Evolutionary conservation across 2,329 filamentous ascomycete species (phyloP).

Genomic region (Penicillium sp.): DNA sequence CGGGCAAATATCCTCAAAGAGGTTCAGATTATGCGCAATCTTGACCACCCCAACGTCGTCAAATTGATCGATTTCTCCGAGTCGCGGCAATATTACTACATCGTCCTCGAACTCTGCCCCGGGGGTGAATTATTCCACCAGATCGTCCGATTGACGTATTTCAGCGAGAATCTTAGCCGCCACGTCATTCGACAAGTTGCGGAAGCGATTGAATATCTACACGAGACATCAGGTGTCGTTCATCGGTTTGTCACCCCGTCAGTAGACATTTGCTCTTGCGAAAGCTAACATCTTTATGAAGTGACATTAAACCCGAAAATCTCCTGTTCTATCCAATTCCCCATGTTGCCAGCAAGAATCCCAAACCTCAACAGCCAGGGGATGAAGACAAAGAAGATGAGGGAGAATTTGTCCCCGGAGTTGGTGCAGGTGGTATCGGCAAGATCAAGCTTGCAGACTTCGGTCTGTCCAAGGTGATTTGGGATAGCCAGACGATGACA

Average conservation of each 20-base stretch:
- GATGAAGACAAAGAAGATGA: constrained; percentile 98
- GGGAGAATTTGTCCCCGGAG: constrained; percentile 81
- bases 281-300: constrained; percentile 18
- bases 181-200: constrained; percentile 96
- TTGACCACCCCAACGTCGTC: constrained; percentile 95
- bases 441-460: constrained; percentile 98
- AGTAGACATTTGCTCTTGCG: background rate
- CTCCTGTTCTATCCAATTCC: constrained; percentile 87
- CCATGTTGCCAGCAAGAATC: constrained; percentile 74
- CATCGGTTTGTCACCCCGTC: constrained; percentile 69
- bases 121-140: constrained; percentile 98
- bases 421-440: constrained; percentile 87
- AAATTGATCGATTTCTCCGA: constrained; percentile 92
- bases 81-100: constrained; percentile 94
- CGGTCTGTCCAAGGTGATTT: constrained; percentile 94
- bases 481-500: constrained; percentile 98
- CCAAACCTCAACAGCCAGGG: constrained; percentile 77
- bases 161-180: constrained; percentile 90
- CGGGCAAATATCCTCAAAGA: constrained; percentile 97
- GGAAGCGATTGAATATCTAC: constrained; percentile 88
- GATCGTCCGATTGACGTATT: constrained; percentile 96
- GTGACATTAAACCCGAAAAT: constrained; percentile 90
- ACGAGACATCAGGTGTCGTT: constrained; percentile 92
- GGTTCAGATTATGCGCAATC: constrained; percentile 95
- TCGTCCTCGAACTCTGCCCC: constrained; percentile 89